Percentiles rank a stretch among this genome's conserved stretches.
Evolutionary conservation across 768 basidiomycete genomes (phyloP).

Genomic region (Tylopilus felleus): DNA sequence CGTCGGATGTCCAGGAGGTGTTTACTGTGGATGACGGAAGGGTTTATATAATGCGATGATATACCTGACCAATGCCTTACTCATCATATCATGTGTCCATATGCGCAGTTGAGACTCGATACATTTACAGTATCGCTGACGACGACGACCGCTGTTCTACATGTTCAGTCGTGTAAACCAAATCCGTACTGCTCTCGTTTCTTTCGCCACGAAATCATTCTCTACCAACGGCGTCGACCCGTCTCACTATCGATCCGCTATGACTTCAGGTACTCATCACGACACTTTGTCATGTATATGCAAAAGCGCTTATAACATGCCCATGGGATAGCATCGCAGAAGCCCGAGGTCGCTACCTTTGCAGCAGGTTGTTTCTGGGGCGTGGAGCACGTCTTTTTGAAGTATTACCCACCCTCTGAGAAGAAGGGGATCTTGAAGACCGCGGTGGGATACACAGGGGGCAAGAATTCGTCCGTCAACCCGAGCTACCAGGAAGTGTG

Average conservation of each 20-base stretch:
- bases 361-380: slow-evolving; percentile 80
- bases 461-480: slow-evolving; percentile 47
- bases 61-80: no score
- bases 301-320: slow-evolving; percentile 2
- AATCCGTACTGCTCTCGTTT: slow-evolving; percentile 18
- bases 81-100: no score
- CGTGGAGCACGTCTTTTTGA: slow-evolving; percentile 79
- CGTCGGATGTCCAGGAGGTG: no score
- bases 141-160: background rate
- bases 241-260: slow-evolving; percentile 38
- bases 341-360: slow-evolving; percentile 44
- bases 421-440: slow-evolving; percentile 75
- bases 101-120: no score
- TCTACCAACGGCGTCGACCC: slow-evolving; percentile 32
- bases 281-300: background rate
- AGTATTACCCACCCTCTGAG: slow-evolving; percentile 67
- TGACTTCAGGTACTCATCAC: slow-evolving; percentile 32
- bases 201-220: slow-evolving; percentile 19
- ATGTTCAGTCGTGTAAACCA: slow-evolving; percentile 29
- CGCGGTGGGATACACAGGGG: slow-evolving; percentile 78
- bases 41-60: no score
- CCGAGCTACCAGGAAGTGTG: slow-evolving; percentile 79
- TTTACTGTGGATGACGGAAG: no score
- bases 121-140: background rate
- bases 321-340: slow-evolving; percentile 41